Base-by-base conservation (phyloP, 768 basidiomycete genomes). In the Leccinum rimulosum region DNA sequence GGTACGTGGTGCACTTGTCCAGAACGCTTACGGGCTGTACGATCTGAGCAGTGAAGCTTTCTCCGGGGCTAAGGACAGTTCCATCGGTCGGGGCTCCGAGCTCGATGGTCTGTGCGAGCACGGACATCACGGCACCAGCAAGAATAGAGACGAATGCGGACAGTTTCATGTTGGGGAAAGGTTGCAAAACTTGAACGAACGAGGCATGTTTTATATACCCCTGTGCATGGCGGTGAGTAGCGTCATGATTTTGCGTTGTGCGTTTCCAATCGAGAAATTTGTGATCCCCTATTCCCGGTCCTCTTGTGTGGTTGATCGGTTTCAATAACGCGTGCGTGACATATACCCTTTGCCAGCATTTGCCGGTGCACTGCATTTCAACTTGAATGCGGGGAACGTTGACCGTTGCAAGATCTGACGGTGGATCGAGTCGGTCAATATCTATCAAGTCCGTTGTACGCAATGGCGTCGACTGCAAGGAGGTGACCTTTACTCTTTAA, bases 81-180 rank as follows among this genome's bases (percentile, higher is more conserved):
- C 72, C 70, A 3, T 64, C n/a, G 6, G 60, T 55, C 15, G 72
- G 72, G 31, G 47, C 5, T 27, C 65, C 68, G 7, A 74, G 56
- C 35, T 64, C 56, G 9, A 73, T 74, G 1, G 71, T 73, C 61
- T 74, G 70, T 7, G 65, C 64, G 9, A 73, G 38, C 12, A 60
- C 66, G 43, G 59, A 58, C 0, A 50, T 60, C 7, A 51, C 60
- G 9, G 47, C 61, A 12, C 55, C 31, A 19, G 45, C 36, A 8
- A 68, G 48, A 35, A 64, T 22, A 52, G 43, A 31, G 28, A 60
- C 36, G n/a, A 33, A 6, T 15, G 59, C 6, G 45, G 64, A 38
- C 35, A 58, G 17, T 50, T 59, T 69, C 71, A 73, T 71, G 17
- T 14, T 55, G 6, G 14, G 8, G 28, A 25, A 25, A 9, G 15